Evolutionary conservation across 306 rosid genomes (phyloP), one percentile per base, ranked within the genome.

Genomic region (Lathyrus oleraceus): DNA sequence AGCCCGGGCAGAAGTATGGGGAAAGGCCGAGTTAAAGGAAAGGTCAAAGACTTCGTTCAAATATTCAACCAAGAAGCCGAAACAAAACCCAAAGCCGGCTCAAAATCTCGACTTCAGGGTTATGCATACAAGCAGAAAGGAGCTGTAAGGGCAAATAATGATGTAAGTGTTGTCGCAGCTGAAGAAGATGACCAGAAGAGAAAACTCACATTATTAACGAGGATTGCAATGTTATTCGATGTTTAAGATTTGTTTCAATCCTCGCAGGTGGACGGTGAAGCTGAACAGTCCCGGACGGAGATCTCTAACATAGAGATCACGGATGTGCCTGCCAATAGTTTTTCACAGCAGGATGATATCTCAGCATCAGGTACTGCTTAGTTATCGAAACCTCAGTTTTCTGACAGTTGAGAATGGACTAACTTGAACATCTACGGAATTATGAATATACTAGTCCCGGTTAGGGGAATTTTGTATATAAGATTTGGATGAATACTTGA

Each of bases 41-140:
- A 77, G 71, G 94, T 95, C 56, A 86, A 81, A 71, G 99, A 89
- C 43, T 89, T 95, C 27, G 91, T 88, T 49, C 89, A 85, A 79
- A 80, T 91, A 69, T 95, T 95, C 88, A 85, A 79, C 91, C 91
- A 87, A 75, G 96, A 86, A 51, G 43, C 81, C 61, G 54, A 68
- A 8, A 60, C 83, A 39, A 83, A 83, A 65, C 79, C 86, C 66
- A 68, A 49, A 65, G 80, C 66, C 45, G 79, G 71, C 28, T 10
- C 61, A 35, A 73, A 72, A 61, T 82, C 81, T 51, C 87, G 75
- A 54, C 67, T 67, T 48, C 82, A 23, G 47, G 78, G 73, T 80
- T 57, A 81, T 75, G 64, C 58, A 61, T 32, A 47, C 86, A 84
- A 82, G 80, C 77, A 74, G 27, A 78, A 81, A 77, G 54, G 61